These are phyloP conservation scores for Podosphaera fusca DNA, from an alignment of 2,329 filamentous ascomycete species.

Conservation along the genomic window DNA sequence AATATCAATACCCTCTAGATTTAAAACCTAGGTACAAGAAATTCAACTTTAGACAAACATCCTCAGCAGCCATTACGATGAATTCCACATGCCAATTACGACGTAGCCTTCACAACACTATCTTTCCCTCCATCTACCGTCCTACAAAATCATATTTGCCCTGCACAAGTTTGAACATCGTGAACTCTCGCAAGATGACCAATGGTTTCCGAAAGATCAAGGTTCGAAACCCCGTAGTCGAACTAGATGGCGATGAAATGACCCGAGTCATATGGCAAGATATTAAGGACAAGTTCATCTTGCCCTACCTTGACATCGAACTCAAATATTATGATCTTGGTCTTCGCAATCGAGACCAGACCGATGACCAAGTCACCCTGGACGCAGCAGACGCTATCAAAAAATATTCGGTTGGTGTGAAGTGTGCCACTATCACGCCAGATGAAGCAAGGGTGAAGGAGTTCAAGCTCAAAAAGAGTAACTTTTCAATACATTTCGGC, in stretches of 20 bases:
- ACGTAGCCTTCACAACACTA: not conserved
- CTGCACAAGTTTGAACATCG: constrained; percentile 5
- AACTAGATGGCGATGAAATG: constrained; percentile 91
- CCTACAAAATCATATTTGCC: not conserved
- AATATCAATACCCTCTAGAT: too few relatives aligned
- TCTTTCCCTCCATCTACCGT: not conserved
- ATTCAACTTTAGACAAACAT: not conserved
- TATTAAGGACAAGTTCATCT: constrained; percentile 98
- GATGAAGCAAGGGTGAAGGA: constrained; percentile 93
- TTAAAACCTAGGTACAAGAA: too few relatives aligned
- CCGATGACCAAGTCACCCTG: constrained; percentile 83
- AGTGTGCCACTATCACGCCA: constrained; percentile 97
- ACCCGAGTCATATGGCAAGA: constrained; percentile 97
- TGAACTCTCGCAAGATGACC: constrained; percentile 28
- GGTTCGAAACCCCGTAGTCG: constrained; percentile 97
- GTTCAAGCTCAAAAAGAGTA: constrained; percentile 96
- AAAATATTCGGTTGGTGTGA: constrained; percentile 96
- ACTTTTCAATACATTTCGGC: constrained; percentile 15
- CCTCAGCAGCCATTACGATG: not conserved
- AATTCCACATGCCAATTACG: not conserved
- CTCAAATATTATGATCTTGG: constrained; percentile 96
- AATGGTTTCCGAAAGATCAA: constrained; percentile 60
- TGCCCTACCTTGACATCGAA: constrained; percentile 88
- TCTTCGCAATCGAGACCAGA: constrained; percentile 84
- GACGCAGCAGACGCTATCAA: constrained; percentile 95